phyloP scores from a whole-genome alignment of 768 basidiomycete genomes.

The Russula lepida region DNA sequence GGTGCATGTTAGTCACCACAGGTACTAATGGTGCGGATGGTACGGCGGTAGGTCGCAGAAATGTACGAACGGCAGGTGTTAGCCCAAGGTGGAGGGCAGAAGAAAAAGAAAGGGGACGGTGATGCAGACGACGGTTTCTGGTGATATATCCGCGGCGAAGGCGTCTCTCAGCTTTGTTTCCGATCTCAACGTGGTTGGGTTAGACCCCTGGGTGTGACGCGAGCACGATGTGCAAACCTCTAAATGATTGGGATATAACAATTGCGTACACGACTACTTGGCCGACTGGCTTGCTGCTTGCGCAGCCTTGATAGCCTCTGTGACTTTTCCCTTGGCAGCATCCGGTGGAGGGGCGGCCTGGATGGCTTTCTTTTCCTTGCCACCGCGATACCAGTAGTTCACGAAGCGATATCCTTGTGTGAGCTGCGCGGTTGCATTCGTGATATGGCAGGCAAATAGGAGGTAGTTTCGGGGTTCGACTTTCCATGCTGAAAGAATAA shows the following conservation, averaged over 20 bases:
- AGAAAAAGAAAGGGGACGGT: slow-evolving; percentile 57
- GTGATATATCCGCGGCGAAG: slow-evolving; percentile 30
- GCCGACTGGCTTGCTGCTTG: slow-evolving; percentile 12
- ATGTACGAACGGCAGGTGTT: slow-evolving; percentile 89
- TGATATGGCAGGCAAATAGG: slow-evolving; percentile 87
- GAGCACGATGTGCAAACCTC: slow-evolving; percentile 2
- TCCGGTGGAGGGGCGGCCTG: slow-evolving; percentile 13
- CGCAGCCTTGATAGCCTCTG: slow-evolving; percentile 43
- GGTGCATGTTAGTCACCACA: neutral
- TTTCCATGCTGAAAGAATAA: slow-evolving; percentile 61
- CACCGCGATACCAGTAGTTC: slow-evolving; percentile 88
- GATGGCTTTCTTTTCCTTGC: slow-evolving; percentile 56
- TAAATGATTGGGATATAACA: slow-evolving; percentile 14
- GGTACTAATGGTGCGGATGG: slow-evolving; percentile 14
- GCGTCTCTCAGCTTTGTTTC: neutral
- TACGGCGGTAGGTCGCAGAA: slow-evolving; percentile 62
- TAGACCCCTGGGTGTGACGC: neutral
- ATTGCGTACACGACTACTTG: slow-evolving; percentile 12
- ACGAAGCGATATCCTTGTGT: slow-evolving; percentile 79
- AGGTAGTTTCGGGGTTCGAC: slow-evolving; percentile 96
- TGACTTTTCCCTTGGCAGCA: slow-evolving; percentile 34
- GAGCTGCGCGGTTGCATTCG: slow-evolving; percentile 81
- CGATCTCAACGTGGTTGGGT: neutral
- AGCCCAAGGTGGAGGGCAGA: slow-evolving; percentile 62
- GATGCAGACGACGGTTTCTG: slow-evolving; percentile 72